Evolutionary conservation across 495 filamentous ascomycete genomes (phyloP).

Genomic region (Bathelium albidoporum): DNA sequence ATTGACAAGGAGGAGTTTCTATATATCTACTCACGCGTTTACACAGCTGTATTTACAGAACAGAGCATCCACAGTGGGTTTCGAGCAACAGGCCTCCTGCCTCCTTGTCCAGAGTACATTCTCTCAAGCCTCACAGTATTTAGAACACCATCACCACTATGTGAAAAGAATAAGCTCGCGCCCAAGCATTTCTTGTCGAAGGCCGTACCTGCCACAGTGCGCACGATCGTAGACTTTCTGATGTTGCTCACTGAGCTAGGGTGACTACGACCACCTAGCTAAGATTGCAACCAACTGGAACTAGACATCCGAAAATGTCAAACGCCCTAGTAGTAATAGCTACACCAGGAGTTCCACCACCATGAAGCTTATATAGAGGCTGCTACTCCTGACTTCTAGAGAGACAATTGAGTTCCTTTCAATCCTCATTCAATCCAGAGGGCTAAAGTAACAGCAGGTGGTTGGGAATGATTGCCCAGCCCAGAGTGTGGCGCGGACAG

Average conservation of each 20-base stretch:
- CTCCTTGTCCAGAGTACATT: constrained; percentile 5
- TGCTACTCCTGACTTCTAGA: not conserved
- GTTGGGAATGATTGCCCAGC: too few species aligned
- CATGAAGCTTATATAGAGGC: not conserved
- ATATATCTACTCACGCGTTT: constrained; percentile 12
- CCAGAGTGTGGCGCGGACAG: too few species aligned
- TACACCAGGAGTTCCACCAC: not conserved
- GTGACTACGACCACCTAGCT: not conserved
- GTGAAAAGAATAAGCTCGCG: too few species aligned
- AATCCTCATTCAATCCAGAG: not conserved
- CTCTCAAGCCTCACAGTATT: not conserved
- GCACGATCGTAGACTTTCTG: too few species aligned
- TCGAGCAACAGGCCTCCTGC: constrained; percentile 16
- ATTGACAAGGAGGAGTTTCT: constrained; percentile 17
- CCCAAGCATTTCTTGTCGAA: too few species aligned
- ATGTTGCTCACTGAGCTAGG: not conserved
- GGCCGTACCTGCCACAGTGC: too few species aligned
- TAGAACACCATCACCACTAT: not conserved
- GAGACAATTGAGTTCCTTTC: not conserved
- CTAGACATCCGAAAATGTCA: not conserved
- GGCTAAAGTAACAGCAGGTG: not conserved
- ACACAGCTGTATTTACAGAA: constrained; percentile 3
- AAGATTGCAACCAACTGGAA: not conserved
- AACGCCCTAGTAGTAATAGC: not conserved
- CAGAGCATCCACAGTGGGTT: constrained; percentile 16